These are phyloP conservation scores for Botryosphaeria dothidea DNA, from an alignment of 2,329 filamentous ascomycete species.

Conservation along the genomic window DNA sequence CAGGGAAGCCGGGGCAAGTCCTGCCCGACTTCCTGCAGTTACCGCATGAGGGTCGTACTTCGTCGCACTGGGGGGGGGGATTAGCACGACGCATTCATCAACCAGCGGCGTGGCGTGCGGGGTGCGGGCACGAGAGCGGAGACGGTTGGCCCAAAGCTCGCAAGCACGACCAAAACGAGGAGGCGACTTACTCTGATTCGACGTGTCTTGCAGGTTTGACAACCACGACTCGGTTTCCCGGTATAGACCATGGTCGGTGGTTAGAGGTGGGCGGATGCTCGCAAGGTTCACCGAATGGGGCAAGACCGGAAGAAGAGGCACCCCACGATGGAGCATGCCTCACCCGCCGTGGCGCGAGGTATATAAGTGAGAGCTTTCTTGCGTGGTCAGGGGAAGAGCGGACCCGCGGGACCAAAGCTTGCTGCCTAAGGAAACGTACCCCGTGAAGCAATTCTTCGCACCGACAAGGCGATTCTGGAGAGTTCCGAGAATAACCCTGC, in stretches of 20 bases:
- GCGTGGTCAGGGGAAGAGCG: conserved; percentile 8
- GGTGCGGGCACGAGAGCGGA: neutral
- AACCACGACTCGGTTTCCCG: conserved; percentile 54
- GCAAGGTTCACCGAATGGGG: conserved; percentile 13
- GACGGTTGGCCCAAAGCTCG: neutral
- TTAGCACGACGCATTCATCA: conserved; percentile 19
- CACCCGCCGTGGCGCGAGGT: conserved; percentile 12
- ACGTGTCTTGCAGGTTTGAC: conserved; percentile 72
- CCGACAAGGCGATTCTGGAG: neutral
- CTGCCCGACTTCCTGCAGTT: conserved; percentile 66
- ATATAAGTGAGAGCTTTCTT: neutral
- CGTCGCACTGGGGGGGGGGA: conserved; percentile 60
- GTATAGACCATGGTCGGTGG: conserved; percentile 38
- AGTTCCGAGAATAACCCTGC: neutral
- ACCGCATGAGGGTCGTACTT: conserved; percentile 65
- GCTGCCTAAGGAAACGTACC: conserved; percentile 3
- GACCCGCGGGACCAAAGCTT: neutral
- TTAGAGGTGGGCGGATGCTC: neutral
- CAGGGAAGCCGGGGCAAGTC: conserved; percentile 67
- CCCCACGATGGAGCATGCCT: conserved; percentile 10
- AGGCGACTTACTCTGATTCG: conserved; percentile 66
- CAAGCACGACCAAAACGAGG: neutral
- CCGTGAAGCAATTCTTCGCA: neutral
- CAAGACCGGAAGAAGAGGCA: conserved; percentile 7
- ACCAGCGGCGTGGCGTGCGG: neutral